Evolutionary conservation across 1,284 basidiomycete genomes (phyloP), one percentile per base, ranked within the genome.

Genomic region (Binderoboletus segoi): DNA sequence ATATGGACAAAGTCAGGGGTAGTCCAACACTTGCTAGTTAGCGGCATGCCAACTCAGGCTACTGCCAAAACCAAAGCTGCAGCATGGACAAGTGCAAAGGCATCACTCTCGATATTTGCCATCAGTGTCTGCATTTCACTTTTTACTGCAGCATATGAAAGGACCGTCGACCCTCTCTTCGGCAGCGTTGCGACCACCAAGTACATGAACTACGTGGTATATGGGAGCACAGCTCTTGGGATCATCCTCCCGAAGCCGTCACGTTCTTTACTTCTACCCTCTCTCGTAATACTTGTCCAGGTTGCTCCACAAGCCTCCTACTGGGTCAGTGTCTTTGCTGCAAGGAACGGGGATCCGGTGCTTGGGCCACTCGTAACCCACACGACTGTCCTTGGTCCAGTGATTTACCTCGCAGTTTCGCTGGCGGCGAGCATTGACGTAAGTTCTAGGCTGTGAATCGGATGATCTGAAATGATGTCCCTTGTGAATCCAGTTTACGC

Each of bases 301-400:
- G 65, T 77, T 33, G 77, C 86, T 41, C 86, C 90, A 1, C 77
- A 82, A 59, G 77, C 82, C 15, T 81, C 82, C 12, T 88, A 89
- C 62, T 88, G 82, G 80, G 71, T 81, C 24, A 79, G 84, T 24
- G 79, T 81, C 21, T 80, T 78, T 71, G 82, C 84, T 15, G 80
- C 81, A 21, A 78, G 84, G 58, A 68, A 72, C 60, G 74, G 74
- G 32, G 76, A 82, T 60, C 78, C 83, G 16, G 56, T 83, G n/a
- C 71, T 77, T 65, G 89, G 88, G 0, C 80, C 88, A 21, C 74
- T 82, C 15, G 61, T 80, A 10, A 82, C 85, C 2, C 88, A 91
- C 71, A 61, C 73, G 20, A 56, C 70, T 32, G 80, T 85, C 11
- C 70, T 90, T 21, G 77, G 76, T 12, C 88, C 88, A 3, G 66